Evolutionary conservation across 306 rosid species (phyloP), one percentile per base, ranked within the genome.

Genomic region (Acmispon strigosus): DNA sequence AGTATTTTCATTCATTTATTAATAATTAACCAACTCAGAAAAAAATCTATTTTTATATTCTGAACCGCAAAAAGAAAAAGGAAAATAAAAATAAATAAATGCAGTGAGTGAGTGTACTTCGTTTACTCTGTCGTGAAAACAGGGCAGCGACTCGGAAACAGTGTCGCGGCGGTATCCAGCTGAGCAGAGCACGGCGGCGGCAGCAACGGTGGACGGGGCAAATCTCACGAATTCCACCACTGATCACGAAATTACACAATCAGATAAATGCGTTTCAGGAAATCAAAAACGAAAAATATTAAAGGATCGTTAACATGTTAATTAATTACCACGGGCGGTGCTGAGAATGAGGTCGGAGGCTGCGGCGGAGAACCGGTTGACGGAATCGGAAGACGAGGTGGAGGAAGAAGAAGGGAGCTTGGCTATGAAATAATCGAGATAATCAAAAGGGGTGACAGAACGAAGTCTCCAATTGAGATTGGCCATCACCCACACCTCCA

Each of bases 371-470:
- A 80, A 32, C 15, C 32, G 76, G 8, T 10, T 18, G n/a, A 39
- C 7, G 9, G 67, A 47, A 2, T 73, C 50, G 15, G 79, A 50
- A 3, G 73, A 60, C 6, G 87, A 73, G 2, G 85, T 44, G 3
- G 76, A 60, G 10, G 87, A 73, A 2, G 85, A 73, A 15, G 86
- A 74, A 24, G 84, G 81, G 16, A 88, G 84, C 24, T 69, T 69
- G 72, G 86, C 56, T 74, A 85, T 50, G 82, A 85, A 86, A 66
- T 74, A 65, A 15, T 78, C 66, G 10, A 88, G 86, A 66, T 82
- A 91, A 78, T 91, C 88, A 73, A 78, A 91, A 10, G 96, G 96
- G 0, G 96, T 91, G 12, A 88, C 80, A n/a, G 89, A 84, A 62
- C 84, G 91, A 15, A 88, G 72, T 67, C 92, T 78, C 96, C 96